Evolutionary conservation across 2,329 filamentous ascomycete species (phyloP).

Genomic region (Ramularia collo-cygni): DNA sequence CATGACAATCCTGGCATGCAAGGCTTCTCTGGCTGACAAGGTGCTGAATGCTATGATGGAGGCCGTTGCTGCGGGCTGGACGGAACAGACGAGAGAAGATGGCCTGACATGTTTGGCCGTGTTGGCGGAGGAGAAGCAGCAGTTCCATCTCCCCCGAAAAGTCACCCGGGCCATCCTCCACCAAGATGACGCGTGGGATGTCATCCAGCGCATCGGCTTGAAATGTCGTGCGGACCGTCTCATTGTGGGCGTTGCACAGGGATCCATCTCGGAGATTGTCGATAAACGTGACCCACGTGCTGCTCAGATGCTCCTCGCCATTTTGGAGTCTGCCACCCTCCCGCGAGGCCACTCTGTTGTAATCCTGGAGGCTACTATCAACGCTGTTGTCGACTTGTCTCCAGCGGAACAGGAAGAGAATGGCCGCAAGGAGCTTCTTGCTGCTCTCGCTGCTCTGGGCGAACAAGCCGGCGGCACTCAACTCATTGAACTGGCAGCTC

Average conservation of each 20-base stretch:
- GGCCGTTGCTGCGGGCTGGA: slow-evolving; percentile 72
- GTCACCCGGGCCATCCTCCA: slow-evolving; percentile 64
- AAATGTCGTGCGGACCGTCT: slow-evolving; percentile 65
- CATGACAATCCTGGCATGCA: slow-evolving; percentile 74
- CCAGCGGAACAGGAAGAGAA: slow-evolving; percentile 1
- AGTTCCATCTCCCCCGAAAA: slow-evolving; percentile 60
- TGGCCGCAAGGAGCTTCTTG: slow-evolving; percentile 7
- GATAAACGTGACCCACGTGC: slow-evolving; percentile 3
- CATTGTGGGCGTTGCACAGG: slow-evolving; percentile 63
- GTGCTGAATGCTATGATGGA: slow-evolving; percentile 86
- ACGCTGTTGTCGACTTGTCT: slow-evolving; percentile 1
- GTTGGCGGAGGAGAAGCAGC: slow-evolving; percentile 70
- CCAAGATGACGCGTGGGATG: slow-evolving; percentile 52
- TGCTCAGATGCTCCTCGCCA: slow-evolving; percentile 4
- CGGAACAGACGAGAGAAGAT: slow-evolving; percentile 61
- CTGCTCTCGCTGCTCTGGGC: slow-evolving; percentile 1
- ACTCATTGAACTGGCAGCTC: slow-evolving; percentile 7
- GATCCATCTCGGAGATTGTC: slow-evolving; percentile 48
- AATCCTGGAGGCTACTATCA: slow-evolving; percentile 10
- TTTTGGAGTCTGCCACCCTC: slow-evolving; percentile 4
- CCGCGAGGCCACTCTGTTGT: slow-evolving; percentile 6
- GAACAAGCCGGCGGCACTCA: slow-evolving; percentile 5
- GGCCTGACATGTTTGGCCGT: slow-evolving; percentile 75
- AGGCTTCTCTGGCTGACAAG: slow-evolving; percentile 69
- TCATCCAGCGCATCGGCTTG: slow-evolving; percentile 55